These are phyloP conservation scores for Trichomonascaceae sp. DNA, from an alignment of 1,139 yeast species.

Conservation along the genomic window DNA sequence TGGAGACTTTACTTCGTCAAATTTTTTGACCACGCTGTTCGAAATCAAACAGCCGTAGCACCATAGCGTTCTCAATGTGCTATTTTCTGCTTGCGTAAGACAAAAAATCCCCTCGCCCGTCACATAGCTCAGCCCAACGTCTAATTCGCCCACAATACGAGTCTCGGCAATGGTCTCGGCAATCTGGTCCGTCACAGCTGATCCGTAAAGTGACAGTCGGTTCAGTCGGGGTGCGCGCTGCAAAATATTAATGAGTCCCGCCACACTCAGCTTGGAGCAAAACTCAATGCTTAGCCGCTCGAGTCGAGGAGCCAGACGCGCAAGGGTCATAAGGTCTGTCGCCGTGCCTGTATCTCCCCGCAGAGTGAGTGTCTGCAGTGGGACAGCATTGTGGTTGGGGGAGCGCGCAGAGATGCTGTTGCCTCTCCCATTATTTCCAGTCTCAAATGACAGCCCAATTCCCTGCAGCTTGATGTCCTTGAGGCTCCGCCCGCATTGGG, in stretches of 20 bases:
- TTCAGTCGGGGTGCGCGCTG: neutral
- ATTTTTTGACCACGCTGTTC: no score
- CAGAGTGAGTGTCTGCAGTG: neutral
- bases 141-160: neutral
- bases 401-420: neutral
- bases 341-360: neutral
- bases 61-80: constrained; percentile 7
- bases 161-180: neutral
- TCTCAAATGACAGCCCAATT: neutral
- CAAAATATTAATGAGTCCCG: neutral
- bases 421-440: no score
- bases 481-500: neutral
- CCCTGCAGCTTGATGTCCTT: neutral
- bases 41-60: neutral
- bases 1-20: no score
- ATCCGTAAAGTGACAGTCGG: neutral
- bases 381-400: neutral
- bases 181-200: neutral
- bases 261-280: neutral
- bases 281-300: neutral
- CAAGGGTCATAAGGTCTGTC: neutral
- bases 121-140: neutral
- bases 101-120: neutral
- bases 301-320: neutral
- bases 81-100: neutral